phyloP scores from a whole-genome alignment of 768 basidiomycete genomes.

The Amanita phalloides region DNA sequence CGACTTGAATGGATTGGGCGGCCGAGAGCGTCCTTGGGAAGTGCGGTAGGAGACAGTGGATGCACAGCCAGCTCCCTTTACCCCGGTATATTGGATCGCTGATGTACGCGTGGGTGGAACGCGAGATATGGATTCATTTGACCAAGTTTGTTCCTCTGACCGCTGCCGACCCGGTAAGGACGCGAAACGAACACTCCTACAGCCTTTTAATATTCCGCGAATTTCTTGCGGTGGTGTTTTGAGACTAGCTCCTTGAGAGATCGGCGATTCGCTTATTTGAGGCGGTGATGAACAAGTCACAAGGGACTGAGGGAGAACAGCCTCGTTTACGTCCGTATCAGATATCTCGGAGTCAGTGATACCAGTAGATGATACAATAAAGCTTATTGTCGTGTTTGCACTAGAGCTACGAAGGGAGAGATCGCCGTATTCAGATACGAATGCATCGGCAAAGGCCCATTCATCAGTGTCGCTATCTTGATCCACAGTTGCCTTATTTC shows the following conservation, averaged over 20 bases:
- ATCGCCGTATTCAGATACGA: constrained; percentile 4
- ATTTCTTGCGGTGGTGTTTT: not conserved
- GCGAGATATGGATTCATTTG: not conserved
- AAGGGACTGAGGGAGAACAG: not conserved
- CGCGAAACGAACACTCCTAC: constrained; percentile 5
- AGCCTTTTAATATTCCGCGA: constrained; percentile 4
- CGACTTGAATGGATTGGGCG: constrained; percentile 1
- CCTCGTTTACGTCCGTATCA: not conserved
- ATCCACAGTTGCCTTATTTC: not conserved
- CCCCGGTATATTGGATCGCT: not conserved
- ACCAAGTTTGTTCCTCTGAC: not conserved
- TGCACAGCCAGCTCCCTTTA: not conserved
- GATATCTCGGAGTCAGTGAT: not conserved
- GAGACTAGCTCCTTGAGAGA: not conserved
- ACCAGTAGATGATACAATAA: constrained; percentile 1
- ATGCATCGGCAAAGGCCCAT: constrained; percentile 3
- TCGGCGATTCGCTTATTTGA: not conserved
- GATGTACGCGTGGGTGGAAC: not conserved
- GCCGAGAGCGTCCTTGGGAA: not conserved
- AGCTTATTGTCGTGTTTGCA: not conserved
- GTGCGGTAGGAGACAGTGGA: not conserved
- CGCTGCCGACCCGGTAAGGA: constrained; percentile 2
- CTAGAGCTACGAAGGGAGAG: constrained; percentile 3
- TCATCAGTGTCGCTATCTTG: not conserved
- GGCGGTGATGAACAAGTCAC: not conserved